A percentile compares a stretch with the other conserved stretches of the same genome.
These are phyloP conservation scores for Plectosphaerella cucumerina DNA, from an alignment of 2,329 filamentous ascomycete species.

Conservation along the genomic window DNA sequence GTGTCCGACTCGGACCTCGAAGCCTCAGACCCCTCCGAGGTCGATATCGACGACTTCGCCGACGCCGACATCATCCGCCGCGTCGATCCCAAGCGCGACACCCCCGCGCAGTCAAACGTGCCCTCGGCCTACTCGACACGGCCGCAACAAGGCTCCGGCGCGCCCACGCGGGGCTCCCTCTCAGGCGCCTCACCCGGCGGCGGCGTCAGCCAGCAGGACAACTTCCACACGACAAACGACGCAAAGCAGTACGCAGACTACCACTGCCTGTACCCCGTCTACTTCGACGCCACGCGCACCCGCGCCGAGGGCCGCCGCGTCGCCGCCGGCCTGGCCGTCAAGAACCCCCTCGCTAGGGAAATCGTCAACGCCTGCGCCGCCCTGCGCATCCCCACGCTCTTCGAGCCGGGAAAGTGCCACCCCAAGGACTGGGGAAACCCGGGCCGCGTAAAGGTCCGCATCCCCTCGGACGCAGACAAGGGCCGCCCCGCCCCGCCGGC, in stretches of 20 bases:
- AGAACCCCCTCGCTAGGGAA: constrained; percentile 82
- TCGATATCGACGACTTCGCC: constrained; percentile 66
- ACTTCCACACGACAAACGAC: constrained; percentile 35
- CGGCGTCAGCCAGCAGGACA: constrained; percentile 24
- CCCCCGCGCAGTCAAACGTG: constrained; percentile 18
- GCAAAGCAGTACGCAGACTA: constrained; percentile 64
- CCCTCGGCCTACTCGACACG: constrained; percentile 26
- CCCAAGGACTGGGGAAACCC: constrained; percentile 98
- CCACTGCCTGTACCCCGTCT: constrained; percentile 90
- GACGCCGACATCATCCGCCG: constrained; percentile 53
- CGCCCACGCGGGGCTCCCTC: constrained; percentile 11
- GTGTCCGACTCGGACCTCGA: constrained; percentile 75
- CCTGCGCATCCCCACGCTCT: constrained; percentile 67
- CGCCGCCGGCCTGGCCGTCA: constrained; percentile 64
- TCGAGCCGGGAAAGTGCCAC: constrained; percentile 89
- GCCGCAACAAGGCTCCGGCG: constrained; percentile 29
- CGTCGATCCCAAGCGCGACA: constrained; percentile 27
- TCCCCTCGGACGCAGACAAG: constrained; percentile 8
- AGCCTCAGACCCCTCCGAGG: constrained; percentile 77
- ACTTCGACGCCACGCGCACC: constrained; percentile 77
- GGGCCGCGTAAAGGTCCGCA: constrained; percentile 71
- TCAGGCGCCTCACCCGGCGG: constrained; percentile 18
- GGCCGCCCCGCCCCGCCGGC: constrained; percentile 48
- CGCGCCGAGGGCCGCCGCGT: constrained; percentile 82
- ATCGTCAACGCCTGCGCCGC: constrained; percentile 80